Conservation (phyloP, 345 rosid genomes). For the Leavenworthia alabamica region DNA sequence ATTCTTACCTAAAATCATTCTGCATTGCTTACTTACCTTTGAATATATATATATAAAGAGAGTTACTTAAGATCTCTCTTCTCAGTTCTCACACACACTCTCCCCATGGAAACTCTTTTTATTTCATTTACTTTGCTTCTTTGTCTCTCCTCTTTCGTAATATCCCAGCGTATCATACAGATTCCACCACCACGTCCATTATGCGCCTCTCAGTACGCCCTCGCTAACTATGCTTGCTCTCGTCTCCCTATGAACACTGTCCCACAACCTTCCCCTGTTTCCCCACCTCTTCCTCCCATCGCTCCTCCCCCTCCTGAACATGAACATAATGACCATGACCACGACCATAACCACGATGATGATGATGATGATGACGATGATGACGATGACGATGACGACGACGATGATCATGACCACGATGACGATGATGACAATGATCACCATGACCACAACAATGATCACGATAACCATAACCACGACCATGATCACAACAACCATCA, state of each 20-base stretch:
- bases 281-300: conserved; percentile 24
- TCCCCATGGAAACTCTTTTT: conserved; percentile 19
- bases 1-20: conserved; percentile 15
- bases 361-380: neutral
- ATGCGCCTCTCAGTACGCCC: conserved; percentile 57
- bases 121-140: conserved; percentile 10
- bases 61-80: conserved; percentile 9
- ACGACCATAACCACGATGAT: neutral
- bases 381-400: conserved; percentile 2
- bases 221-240: conserved; percentile 62
- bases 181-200: conserved; percentile 45
- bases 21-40: conserved; percentile 5
- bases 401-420: neutral
- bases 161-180: conserved; percentile 20
- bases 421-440: neutral
- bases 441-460: neutral
- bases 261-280: conserved; percentile 17
- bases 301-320: conserved; percentile 18
- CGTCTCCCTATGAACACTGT: conserved; percentile 33
- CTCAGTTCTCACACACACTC: conserved; percentile 6
- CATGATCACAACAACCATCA: neutral
- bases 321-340: neutral
- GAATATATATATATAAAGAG: conserved; percentile 17
- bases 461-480: neutral
- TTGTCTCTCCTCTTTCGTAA: neutral